Base-by-base conservation (phyloP, 371 early-diverging fungal genomes). In the Rhizopus delemar region DNA sequence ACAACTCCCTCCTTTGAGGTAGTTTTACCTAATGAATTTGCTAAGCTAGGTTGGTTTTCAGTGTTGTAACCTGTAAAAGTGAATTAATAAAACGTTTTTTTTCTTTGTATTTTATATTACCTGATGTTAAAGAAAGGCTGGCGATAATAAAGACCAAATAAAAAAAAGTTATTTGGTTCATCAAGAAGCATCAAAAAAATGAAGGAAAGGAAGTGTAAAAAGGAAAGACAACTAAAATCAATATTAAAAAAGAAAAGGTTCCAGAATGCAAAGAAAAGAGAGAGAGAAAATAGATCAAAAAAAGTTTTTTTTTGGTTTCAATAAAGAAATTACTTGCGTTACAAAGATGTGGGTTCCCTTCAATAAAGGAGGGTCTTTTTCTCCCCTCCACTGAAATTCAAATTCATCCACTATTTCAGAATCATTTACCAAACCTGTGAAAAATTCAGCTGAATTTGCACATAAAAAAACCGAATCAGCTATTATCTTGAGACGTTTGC, bases 161-260 rank as follows among this genome's bases (percentile, higher is more conserved):
- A n/a, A 69, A 50, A 62, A 69, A 63, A 46, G 61, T 62, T 65
- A 56, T 49, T 62, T 62, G 65, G 59, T 62, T 62, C 70, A 69
- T 69, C 65, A 69, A 48, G 29, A 48, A 48, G 48, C 48, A 69
- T 65, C 41, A 53, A 59, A 51, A 61, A 57, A 60, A 45, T 7
- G 6, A 45, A 16, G 16, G 46, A 45, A 45, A 45, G 28, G 12
- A 15, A 48, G 29, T 8, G 48, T 48, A 48, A 12, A 48, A 29
- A 29, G 15, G 29, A 48, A 29, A 13, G 39, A 13, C 11, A 38
- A 38, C 39, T 38, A 13, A 13, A 46, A 46, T 15, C 22, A 46
- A 28, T 46, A 46, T 13, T 13, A 46, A 46, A 46, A 28, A 46
- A 28, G 22, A 22, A 22, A 22, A 22, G 22, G 33, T 28, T 49